Percentiles rank a stretch among this genome's conserved stretches.
phyloP scores from a whole-genome alignment of 345 rosid genomes.

The Excoecaria cochinchinensis region DNA sequence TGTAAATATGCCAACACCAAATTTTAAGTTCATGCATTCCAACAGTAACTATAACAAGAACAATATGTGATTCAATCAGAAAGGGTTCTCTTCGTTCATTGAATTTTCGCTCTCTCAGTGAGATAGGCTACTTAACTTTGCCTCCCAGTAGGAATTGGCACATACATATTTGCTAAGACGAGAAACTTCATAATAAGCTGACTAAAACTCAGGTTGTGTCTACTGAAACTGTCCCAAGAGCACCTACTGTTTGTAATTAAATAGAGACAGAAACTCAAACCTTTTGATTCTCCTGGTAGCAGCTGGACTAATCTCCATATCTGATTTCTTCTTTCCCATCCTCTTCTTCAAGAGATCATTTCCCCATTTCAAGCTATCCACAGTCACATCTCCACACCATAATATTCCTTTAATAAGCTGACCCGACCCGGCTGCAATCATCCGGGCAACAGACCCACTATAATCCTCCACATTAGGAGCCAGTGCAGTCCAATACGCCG shows the following conservation, averaged over 20 bases:
- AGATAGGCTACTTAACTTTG: too few relatives aligned
- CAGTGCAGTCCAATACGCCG: constrained; percentile 91
- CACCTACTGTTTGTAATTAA: too few relatives aligned
- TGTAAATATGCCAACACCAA: constrained; percentile 23
- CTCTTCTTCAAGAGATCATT: constrained; percentile 62
- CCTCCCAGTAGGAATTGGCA: too few relatives aligned
- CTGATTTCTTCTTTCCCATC: constrained; percentile 41
- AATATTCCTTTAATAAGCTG: constrained; percentile 80
- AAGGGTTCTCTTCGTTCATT: too few relatives aligned
- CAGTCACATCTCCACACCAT: constrained; percentile 95
- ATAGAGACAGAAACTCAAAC: constrained; percentile 25
- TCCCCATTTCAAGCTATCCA: constrained; percentile 75
- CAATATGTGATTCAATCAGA: too few relatives aligned
- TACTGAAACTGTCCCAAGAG: too few relatives aligned
- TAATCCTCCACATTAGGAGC: constrained; percentile 97
- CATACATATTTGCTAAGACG: too few relatives aligned
- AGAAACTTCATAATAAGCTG: too few relatives aligned
- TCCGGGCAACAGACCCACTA: constrained; percentile 51
- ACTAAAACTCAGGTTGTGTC: too few relatives aligned
- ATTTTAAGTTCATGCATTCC: background rate
- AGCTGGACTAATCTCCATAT: constrained; percentile 55
- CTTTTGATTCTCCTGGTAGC: constrained; percentile 72
- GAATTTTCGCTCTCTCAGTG: too few relatives aligned
- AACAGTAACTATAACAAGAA: background rate
- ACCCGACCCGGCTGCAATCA: constrained; percentile 89